phyloP scores from a whole-genome alignment of 2,329 filamentous ascomycete species.

The Didymella sp. region DNA sequence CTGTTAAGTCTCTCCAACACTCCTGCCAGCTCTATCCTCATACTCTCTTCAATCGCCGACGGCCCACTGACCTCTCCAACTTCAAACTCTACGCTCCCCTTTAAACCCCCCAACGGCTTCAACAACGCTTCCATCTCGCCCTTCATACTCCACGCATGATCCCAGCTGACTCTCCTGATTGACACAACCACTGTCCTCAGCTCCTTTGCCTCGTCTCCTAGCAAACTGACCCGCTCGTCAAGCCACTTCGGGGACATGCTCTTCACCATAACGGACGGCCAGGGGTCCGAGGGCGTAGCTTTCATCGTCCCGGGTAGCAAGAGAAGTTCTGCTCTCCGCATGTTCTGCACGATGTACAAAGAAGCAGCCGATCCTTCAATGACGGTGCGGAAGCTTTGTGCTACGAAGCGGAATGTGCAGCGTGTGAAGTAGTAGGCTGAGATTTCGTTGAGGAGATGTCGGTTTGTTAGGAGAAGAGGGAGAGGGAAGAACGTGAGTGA shows the following conservation, averaged over 20 bases:
- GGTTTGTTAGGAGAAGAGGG: conserved; percentile 3
- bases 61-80: conserved; percentile 21
- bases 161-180: conserved; percentile 17
- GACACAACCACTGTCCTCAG: conserved; percentile 11
- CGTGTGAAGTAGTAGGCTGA: conserved; percentile 22
- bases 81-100: conserved; percentile 10
- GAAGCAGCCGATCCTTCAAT: background rate
- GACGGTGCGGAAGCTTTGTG: conserved; percentile 2
- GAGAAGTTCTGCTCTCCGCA: conserved; percentile 13
- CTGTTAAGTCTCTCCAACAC: background rate
- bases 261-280: background rate
- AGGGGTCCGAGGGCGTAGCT: background rate
- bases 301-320: conserved; percentile 14
- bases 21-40: conserved; percentile 2
- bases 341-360: background rate
- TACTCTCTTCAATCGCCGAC: conserved; percentile 1
- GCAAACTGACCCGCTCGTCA: conserved; percentile 10
- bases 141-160: conserved; percentile 7
- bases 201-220: conserved; percentile 19
- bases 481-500: background rate
- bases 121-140: conserved; percentile 18
- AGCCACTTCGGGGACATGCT: conserved; percentile 18
- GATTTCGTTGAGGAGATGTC: conserved; percentile 18
- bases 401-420: conserved; percentile 24
- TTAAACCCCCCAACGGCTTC: conserved; percentile 16